Evolutionary conservation across 805 yeast species (phyloP).

Genomic region (Saccharomycopsis sp.): DNA sequence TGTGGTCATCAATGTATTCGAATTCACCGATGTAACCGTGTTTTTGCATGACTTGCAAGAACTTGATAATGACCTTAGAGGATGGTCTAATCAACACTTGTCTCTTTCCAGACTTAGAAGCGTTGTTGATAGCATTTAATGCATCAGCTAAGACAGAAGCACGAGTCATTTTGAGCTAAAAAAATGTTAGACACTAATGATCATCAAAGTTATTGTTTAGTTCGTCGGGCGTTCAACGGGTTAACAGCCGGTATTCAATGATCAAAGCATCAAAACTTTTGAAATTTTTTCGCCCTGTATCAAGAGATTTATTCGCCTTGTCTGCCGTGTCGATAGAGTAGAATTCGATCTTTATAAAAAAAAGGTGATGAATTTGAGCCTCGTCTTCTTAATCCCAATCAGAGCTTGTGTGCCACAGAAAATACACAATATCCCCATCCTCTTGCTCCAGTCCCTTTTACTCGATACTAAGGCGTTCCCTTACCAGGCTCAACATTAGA

Average conservation of each 20-base stretch:
- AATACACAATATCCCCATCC: too few species aligned
- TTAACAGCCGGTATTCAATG: not conserved
- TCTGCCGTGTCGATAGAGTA: too few species aligned
- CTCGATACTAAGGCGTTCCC: too few species aligned
- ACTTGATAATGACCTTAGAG: conserved; percentile 96
- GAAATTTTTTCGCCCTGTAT: not conserved
- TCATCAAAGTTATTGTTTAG: not conserved
- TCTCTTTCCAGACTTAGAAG: conserved; percentile 99
- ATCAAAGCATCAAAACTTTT: too few species aligned
- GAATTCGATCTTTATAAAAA: too few species aligned
- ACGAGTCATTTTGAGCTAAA: conserved; percentile 71
- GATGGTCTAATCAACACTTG: conserved; percentile 98
- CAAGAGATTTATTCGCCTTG: too few species aligned
- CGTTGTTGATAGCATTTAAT: conserved; percentile 95
- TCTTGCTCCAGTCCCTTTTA: too few species aligned
- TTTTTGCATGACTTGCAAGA: conserved; percentile 93
- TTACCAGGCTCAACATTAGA: too few species aligned
- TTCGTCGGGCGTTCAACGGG: not conserved
- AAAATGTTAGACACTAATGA: not conserved
- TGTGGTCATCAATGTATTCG: conserved; percentile 98
- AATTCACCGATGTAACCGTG: conserved; percentile 99
- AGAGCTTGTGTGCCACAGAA: too few species aligned
- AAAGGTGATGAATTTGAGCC: too few species aligned
- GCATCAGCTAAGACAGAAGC: conserved; percentile 98
- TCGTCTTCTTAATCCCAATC: too few species aligned